Percentiles rank a stretch among this genome's conserved stretches.
Evolutionary conservation across 2,329 filamentous ascomycete species (phyloP).

Genomic region (Colletotrichum sp.): DNA sequence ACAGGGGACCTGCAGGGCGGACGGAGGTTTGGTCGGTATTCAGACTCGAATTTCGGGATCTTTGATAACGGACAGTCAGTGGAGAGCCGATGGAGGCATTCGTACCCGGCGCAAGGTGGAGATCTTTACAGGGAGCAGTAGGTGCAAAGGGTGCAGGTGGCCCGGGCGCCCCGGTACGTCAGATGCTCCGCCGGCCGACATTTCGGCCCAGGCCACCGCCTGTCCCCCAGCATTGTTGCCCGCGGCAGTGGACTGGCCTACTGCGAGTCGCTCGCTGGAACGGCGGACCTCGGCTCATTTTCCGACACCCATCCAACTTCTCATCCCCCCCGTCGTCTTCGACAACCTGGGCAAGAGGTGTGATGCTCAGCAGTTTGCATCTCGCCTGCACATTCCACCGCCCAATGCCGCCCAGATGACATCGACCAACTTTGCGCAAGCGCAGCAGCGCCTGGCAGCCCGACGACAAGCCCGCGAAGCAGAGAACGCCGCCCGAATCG

Average conservation of each 20-base stretch:
- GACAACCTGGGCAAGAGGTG: not conserved
- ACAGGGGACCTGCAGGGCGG: not conserved
- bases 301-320: not conserved
- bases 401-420: conserved; percentile 47
- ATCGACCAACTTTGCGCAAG: conserved; percentile 78
- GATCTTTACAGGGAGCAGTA: not conserved
- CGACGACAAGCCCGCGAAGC: conserved; percentile 79
- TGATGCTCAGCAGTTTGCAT: conserved; percentile 5
- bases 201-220: conserved; percentile 1
- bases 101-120: not conserved
- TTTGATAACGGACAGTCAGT: not conserved
- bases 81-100: not conserved
- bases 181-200: conserved; percentile 13
- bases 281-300: conserved; percentile 14
- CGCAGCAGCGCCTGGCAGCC: conserved; percentile 84
- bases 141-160: not conserved
- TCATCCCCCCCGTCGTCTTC: not conserved
- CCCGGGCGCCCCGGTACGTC: conserved; percentile 8
- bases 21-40: not conserved
- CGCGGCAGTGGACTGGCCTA: not conserved
- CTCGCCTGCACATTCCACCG: conserved; percentile 2
- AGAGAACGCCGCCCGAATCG: conserved; percentile 62
- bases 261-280: not conserved
- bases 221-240: not conserved
- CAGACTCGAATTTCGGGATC: not conserved